Evolutionary conservation across 2,329 filamentous ascomycete species (phyloP), one percentile per base, ranked within the genome.

Genomic region (Graphilbum fragrans): DNA sequence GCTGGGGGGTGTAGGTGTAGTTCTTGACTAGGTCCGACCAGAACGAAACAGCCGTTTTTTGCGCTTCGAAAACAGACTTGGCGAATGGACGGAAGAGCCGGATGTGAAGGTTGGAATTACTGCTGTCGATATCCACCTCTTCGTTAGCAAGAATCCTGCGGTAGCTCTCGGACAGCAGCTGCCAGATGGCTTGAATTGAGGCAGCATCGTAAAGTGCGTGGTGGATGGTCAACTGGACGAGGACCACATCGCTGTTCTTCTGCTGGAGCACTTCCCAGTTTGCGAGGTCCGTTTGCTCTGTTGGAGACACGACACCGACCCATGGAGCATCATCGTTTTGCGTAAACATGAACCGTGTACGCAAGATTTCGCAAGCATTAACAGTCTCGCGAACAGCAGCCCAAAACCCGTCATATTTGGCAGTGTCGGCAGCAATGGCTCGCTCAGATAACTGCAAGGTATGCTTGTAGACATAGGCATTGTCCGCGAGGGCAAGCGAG

Each of bases 381-480:
- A 53, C 49, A 1, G 48, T 50, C 27, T 52, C 48, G 2, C 38
- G 32, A 17, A 52, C 44, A 12, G 51, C 49, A 8, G 48, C 42
- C 22, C 46, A 46, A 41, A 53, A 49, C 2, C 25, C 14, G 4
- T 41, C 37, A 17, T 51, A 44, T 9, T 8, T 32, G 8, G 45
- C 39, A 5, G 43, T 45, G 41, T 52, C 51, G 41, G 14, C 29
- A 17, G 37, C n/a, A 12, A 38, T 17, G 11, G 50, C 49, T 1
- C 16, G 6, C 14, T 40, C 34, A 11, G 50, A 51, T 6, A 52
- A 32, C 45, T 53, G 47, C 21, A 50, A 45, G 2, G 37, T 43
- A 40, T 53, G 51, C 7, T 43, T 45, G 41, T 53, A 52, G 2
- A 39, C 49, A 44, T 53, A 53, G 12, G 51, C 51, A 16, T 46